These are phyloP conservation scores for Dothideomycetes sp. DNA, from an alignment of 2,329 filamentous ascomycete species.

Conservation along the genomic window DNA sequence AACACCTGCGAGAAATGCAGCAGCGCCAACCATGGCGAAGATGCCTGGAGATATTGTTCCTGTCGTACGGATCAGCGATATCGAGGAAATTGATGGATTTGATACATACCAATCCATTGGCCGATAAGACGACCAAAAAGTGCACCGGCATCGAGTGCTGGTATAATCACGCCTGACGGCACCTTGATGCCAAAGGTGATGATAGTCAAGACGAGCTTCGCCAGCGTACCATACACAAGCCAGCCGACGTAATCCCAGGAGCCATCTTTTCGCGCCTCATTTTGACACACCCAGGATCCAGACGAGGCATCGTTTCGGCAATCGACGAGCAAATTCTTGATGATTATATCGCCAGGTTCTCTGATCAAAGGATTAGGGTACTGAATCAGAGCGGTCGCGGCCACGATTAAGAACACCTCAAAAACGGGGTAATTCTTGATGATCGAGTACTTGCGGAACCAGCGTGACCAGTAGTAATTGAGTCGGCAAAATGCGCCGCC, in stretches of 20 bases:
- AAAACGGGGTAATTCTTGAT: conserved; percentile 47
- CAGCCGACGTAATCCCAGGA: conserved; percentile 37
- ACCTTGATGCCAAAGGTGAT: conserved; percentile 51
- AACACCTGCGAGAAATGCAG: conserved; percentile 48
- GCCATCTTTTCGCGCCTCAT: conserved; percentile 28
- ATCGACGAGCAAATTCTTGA: conserved; percentile 47
- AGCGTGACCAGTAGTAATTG: conserved; percentile 46
- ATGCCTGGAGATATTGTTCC: conserved; percentile 43
- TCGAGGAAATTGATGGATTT: not conserved
- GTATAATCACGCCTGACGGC: conserved; percentile 50
- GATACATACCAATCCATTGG: conserved; percentile 21
- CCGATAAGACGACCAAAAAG: conserved; percentile 47
- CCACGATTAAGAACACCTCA: conserved; percentile 43
- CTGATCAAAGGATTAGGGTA: conserved; percentile 45
- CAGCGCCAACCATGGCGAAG: conserved; percentile 50
- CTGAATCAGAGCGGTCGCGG: conserved; percentile 43
- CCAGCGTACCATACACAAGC: conserved; percentile 41
- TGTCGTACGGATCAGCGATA: not conserved
- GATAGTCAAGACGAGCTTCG: conserved; percentile 45
- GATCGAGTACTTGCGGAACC: conserved; percentile 39
- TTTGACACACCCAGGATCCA: conserved; percentile 39
- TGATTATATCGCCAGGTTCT: conserved; percentile 44
- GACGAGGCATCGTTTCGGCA: conserved; percentile 29
- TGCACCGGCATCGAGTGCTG: conserved; percentile 46
- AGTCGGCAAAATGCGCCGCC: conserved; percentile 48